A percentile compares a stretch with the other conserved stretches of the same genome.
Evolutionary conservation across 257 asterid species (phyloP).

Genomic region (Nicotiana noctiflora): DNA sequence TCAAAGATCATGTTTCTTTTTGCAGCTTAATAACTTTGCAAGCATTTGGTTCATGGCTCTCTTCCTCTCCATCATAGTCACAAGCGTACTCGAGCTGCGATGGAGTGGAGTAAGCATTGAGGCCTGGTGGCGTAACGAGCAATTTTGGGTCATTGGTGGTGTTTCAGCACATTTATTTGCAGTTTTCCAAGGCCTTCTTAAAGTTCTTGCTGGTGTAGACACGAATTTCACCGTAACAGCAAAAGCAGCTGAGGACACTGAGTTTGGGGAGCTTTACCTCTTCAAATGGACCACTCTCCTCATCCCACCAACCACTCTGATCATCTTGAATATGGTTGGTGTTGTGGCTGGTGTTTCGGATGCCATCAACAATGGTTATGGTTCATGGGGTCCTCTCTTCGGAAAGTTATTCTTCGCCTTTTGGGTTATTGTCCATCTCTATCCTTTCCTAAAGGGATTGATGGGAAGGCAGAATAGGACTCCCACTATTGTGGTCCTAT

Average conservation of each 20-base stretch:
- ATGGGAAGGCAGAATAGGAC: conserved; percentile 86
- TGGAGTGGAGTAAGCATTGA: conserved; percentile 90
- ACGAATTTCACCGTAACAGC: conserved; percentile 76
- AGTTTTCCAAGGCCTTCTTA: conserved; percentile 83
- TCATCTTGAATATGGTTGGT: conserved; percentile 73
- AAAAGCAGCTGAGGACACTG: conserved; percentile 62
- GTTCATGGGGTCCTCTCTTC: conserved; percentile 74
- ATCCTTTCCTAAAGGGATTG: conserved; percentile 81
- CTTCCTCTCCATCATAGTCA: conserved; percentile 64
- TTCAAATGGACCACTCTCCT: conserved; percentile 90
- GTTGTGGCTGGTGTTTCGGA: conserved; percentile 78
- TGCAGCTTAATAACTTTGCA: conserved; percentile 69
- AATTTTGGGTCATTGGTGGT: conserved; percentile 88
- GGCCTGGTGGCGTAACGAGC: conserved; percentile 91
- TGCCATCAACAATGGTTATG: conserved; percentile 74
- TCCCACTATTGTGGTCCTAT: conserved; percentile 77
- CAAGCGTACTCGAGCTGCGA: conserved; percentile 72
- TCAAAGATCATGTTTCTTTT: neutral
- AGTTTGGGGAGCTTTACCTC: conserved; percentile 81
- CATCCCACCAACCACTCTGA: conserved; percentile 75
- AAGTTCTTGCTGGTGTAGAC: conserved; percentile 77
- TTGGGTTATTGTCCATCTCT: conserved; percentile 85
- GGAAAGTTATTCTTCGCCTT: conserved; percentile 84
- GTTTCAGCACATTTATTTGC: conserved; percentile 81
- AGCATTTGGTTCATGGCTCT: conserved; percentile 81